Evolutionary conservation across 129 eudicot genomes (phyloP), one percentile per base, ranked within the genome.

Genomic region (Escallonia rubra): DNA sequence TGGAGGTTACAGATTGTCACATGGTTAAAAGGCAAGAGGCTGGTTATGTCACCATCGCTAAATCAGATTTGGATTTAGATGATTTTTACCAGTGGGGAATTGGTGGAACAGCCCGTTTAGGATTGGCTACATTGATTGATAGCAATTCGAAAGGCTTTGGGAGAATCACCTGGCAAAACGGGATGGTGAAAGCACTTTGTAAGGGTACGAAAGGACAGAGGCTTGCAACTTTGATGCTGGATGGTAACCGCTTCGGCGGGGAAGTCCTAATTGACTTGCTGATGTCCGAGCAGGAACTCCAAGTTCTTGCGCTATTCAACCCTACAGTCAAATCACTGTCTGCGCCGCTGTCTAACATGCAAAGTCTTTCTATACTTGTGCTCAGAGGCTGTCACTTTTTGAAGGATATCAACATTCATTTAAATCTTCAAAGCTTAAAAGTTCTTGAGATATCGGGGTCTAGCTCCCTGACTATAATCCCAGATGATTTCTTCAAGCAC

Each of bases 1-100:
- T 85, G 82, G 82, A 78, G 48, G 84, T 85, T 16, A 48, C 78
- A 43, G 82, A 81, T 58, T 76, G 73, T 62, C 80, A 65, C 23
- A 45, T 85, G 49, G 10, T 85, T 46, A 82, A 79, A 70, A 53
- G 43, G 43, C 70, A 73, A 43, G 86, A 78, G 65, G 80, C 64
- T 50, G 87, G 79, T 72, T 73, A 72, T 67, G 76, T 85, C 60
- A 66, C 6, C 63, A 50, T 72, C 61, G 76, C 67, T 40, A 64
- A 61, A 5, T 46, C 63, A 34, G 57, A 64, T 50, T 64, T 63
- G 43, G 57, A 64, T 50, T 64, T 63, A 34, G 41, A 66, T 23
- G 60, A 59, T 7, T 38, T 38, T 49, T 60, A 56, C 50, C 68
- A 6, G 41, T 44, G 65, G 46, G 72, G 69, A 54, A 57, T 59